phyloP scores from a whole-genome alignment of 805 yeast genomes.

The Ogataea siamensis region DNA sequence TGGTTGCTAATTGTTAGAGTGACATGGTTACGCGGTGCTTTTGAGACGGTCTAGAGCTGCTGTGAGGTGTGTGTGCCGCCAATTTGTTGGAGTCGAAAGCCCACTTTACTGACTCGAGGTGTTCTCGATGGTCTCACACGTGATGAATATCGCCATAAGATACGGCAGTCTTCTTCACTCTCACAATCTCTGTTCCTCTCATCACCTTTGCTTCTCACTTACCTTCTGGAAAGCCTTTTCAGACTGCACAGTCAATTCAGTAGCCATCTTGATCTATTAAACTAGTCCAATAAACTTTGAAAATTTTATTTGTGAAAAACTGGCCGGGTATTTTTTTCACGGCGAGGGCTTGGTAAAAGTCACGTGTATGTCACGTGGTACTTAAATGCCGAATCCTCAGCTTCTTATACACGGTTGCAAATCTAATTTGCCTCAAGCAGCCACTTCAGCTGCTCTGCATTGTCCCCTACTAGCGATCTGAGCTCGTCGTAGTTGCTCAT shows the following conservation, averaged over 20 bases:
- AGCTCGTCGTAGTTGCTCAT: conserved; percentile 37
- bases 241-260: conserved; percentile 99
- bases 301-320: conserved; percentile 14
- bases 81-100: no score
- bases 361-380: conserved; percentile 13
- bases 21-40: neutral
- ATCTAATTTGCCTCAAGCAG: conserved; percentile 29
- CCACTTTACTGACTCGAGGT: no score
- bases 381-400: no score
- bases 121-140: neutral
- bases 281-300: conserved; percentile 13
- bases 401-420: neutral
- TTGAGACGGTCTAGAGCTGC: no score
- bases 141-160: neutral
- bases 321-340: conserved; percentile 11
- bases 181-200: neutral
- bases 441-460: conserved; percentile 38
- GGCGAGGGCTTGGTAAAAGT: neutral
- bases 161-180: neutral
- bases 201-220: conserved; percentile 35
- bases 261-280: conserved; percentile 71
- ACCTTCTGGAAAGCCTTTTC: conserved; percentile 99
- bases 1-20: conserved; percentile 73
- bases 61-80: no score
- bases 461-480: conserved; percentile 36